Evolutionary conservation across 2,329 filamentous ascomycete genomes (phyloP).

Genomic region (Stachybotrys chartarum): DNA sequence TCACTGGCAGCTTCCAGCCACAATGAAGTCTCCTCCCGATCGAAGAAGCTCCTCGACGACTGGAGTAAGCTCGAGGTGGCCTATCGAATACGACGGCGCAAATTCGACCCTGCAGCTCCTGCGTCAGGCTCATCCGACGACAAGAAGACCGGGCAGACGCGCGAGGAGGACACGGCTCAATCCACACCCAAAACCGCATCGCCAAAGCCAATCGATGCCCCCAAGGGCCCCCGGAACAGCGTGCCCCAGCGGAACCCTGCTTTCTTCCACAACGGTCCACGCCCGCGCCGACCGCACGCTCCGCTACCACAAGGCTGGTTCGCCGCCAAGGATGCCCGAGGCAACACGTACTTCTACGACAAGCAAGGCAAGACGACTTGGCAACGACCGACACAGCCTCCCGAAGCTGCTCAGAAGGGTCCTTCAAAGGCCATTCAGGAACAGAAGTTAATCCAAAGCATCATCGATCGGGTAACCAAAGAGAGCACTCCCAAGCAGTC

Average conservation of each 20-base stretch:
- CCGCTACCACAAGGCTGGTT: constrained; percentile 82
- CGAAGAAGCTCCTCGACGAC: constrained; percentile 65
- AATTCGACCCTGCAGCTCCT: constrained; percentile 63
- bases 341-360: constrained; percentile 81
- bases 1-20: constrained; percentile 61
- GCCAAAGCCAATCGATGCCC: constrained; percentile 42
- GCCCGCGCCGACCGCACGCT: constrained; percentile 45
- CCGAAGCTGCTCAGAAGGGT: constrained; percentile 54
- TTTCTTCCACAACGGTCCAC: constrained; percentile 39
- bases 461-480: constrained; percentile 78
- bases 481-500: constrained; percentile 44
- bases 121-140: constrained; percentile 52
- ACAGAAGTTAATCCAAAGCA: constrained; percentile 72
- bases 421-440: constrained; percentile 57
- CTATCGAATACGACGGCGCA: constrained; percentile 89
- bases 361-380: constrained; percentile 72
- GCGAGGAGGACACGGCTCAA: constrained; percentile 31
- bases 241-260: constrained; percentile 44
- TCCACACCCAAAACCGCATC: constrained; percentile 32
- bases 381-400: constrained; percentile 66
- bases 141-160: constrained; percentile 20
- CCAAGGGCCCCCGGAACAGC: constrained; percentile 54
- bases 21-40: constrained; percentile 65
- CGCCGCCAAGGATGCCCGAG: constrained; percentile 61
- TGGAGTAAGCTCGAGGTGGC: constrained; percentile 88